Evolutionary conservation across 306 rosid species (phyloP).

Genomic region (Prunus fruticosa): DNA sequence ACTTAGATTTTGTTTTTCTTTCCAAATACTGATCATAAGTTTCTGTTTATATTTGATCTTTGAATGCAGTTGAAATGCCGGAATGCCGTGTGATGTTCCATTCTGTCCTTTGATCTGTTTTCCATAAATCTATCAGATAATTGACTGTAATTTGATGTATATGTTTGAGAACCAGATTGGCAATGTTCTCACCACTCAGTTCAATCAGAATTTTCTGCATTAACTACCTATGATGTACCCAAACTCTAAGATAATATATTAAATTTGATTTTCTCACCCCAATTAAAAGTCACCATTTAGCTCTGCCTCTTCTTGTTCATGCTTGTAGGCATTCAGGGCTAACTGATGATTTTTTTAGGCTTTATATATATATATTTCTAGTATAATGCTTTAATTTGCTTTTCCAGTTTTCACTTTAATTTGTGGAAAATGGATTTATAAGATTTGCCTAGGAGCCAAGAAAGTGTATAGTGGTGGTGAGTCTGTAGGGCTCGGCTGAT

Average conservation of each 20-base stretch:
- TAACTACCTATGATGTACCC: background rate
- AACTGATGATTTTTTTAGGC: background rate
- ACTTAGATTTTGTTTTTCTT: background rate
- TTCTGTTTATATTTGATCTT: background rate
- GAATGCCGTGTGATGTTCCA: slow-evolving; percentile 3
- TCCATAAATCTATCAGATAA: background rate
- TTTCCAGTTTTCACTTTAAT: background rate
- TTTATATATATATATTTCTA: background rate
- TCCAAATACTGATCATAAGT: background rate
- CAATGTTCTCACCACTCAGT: background rate
- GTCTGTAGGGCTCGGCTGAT: background rate
- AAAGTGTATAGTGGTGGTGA: background rate
- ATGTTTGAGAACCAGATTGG: slow-evolving; percentile 5
- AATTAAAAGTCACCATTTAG: background rate
- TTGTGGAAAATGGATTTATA: background rate
- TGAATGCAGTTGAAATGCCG: slow-evolving; percentile 26
- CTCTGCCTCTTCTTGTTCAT: background rate
- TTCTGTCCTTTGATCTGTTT: background rate
- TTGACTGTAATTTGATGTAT: background rate
- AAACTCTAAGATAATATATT: background rate
- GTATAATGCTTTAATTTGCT: background rate
- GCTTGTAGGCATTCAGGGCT: background rate
- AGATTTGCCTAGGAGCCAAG: background rate
- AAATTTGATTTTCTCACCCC: background rate
- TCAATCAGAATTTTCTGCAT: slow-evolving; percentile 9